Conservation (phyloP, 2,329 filamentous ascomycete genomes). For the Davidsoniella australis region DNA sequence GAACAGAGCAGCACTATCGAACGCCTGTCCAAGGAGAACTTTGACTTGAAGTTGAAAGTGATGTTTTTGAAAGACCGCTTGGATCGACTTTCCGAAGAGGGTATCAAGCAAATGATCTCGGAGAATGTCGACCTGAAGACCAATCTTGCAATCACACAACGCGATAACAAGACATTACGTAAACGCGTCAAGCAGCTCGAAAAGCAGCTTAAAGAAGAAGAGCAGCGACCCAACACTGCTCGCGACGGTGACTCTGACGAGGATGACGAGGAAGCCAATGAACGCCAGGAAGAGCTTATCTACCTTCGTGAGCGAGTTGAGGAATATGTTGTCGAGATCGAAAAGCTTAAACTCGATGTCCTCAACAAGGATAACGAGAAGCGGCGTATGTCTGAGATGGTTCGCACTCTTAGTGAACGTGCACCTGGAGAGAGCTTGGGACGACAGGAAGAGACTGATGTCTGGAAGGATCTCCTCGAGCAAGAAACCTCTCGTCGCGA, state of each 20-base stretch:
- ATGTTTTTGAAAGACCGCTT: conserved; percentile 91
- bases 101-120: conserved; percentile 93
- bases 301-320: conserved; percentile 76
- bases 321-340: conserved; percentile 67
- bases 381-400: conserved; percentile 66
- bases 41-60: conserved; percentile 91
- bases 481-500: conserved; percentile 80
- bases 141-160: conserved; percentile 70
- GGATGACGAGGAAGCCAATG: conserved; percentile 44
- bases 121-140: conserved; percentile 95
- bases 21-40: conserved; percentile 91
- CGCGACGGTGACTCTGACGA: conserved; percentile 38
- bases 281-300: conserved; percentile 69
- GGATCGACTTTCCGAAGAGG: conserved; percentile 86
- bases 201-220: conserved; percentile 53
- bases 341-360: conserved; percentile 62
- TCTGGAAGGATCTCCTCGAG: conserved; percentile 89
- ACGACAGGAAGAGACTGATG: conserved; percentile 52
- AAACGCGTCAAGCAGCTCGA: conserved; percentile 75
- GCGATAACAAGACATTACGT: conserved; percentile 73
- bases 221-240: conserved; percentile 40
- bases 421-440: conserved; percentile 32
- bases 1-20: conserved; percentile 97
- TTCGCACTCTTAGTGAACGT: conserved; percentile 37
- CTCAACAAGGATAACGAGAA: conserved; percentile 71